These are phyloP conservation scores for Chrysoporthe deuterocubensis DNA, from an alignment of 2,329 filamentous ascomycete species.

Conservation along the genomic window DNA sequence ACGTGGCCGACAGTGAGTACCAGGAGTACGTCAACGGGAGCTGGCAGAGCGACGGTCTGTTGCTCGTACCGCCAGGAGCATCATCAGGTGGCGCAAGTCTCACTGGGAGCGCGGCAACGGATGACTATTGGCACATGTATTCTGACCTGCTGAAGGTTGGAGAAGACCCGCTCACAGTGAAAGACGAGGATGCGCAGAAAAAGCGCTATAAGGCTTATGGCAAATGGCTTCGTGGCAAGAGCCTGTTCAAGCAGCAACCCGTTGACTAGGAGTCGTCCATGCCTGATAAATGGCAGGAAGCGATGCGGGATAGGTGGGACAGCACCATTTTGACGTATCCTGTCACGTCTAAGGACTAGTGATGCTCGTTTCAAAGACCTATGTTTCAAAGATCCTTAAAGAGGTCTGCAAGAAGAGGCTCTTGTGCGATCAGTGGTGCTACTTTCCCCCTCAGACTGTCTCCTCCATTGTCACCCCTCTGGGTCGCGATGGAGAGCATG, in stretches of 20 bases:
- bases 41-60: slow-evolving; percentile 63
- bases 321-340: slow-evolving; percentile 25
- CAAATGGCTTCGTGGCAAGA: slow-evolving; percentile 94
- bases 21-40: slow-evolving; percentile 77
- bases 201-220: slow-evolving; percentile 96
- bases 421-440: slow-evolving; percentile 41
- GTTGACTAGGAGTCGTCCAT: slow-evolving; percentile 50
- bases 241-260: slow-evolving; percentile 89
- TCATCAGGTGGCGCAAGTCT: slow-evolving; percentile 47
- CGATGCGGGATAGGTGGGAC: slow-evolving; percentile 3
- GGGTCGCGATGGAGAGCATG: slow-evolving; percentile 42
- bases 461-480: slow-evolving; percentile 30
- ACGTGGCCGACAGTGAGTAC: slow-evolving; percentile 68
- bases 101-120: slow-evolving; percentile 50
- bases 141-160: slow-evolving; percentile 74
- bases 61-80: slow-evolving; percentile 56
- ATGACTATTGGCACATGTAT: slow-evolving; percentile 75
- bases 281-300: slow-evolving; percentile 17
- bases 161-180: slow-evolving; percentile 85
- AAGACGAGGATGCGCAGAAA: slow-evolving; percentile 83
- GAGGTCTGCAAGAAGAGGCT: slow-evolving; percentile 40
- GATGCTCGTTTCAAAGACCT: neutral
- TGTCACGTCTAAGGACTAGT: neutral
- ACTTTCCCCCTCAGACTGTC: slow-evolving; percentile 36
- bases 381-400: slow-evolving; percentile 33